A percentile compares a stretch with the other conserved stretches of the same genome.
Conservation (phyloP, 2,329 filamentous ascomycete genomes). For the Ophiobolus disseminans region DNA sequence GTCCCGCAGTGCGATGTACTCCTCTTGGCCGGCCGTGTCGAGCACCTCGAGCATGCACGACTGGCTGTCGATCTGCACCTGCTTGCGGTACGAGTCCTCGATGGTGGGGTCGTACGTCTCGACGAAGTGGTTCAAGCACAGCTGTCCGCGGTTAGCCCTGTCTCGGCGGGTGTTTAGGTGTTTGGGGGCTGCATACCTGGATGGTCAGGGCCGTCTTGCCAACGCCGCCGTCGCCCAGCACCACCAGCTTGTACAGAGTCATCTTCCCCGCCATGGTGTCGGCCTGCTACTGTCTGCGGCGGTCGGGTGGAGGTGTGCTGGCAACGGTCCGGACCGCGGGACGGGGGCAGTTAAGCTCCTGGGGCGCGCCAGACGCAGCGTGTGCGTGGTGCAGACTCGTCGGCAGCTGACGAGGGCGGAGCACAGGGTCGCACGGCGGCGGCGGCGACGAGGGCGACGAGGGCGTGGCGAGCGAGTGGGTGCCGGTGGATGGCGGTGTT, state of each 20-base stretch:
- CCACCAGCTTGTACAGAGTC: constrained; percentile 95
- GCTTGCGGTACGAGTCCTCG: constrained; percentile 72
- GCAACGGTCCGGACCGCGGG: constrained; percentile 4
- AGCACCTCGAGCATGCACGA: constrained; percentile 97
- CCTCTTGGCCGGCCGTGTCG: constrained; percentile 97
- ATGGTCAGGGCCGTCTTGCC: constrained; percentile 95
- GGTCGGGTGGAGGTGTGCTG: constrained; percentile 5
- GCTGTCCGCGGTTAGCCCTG: constrained; percentile 57
- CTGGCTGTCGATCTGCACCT: constrained; percentile 86
- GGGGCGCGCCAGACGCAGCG: constrained; percentile 2
- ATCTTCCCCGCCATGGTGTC: constrained; percentile 84
- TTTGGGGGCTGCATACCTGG: constrained; percentile 67
- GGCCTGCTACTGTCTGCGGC: constrained; percentile 12
- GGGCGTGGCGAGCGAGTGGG: constrained; percentile 30
- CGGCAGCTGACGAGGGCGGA: constrained; percentile 33
- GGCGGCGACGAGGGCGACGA: constrained; percentile 26
- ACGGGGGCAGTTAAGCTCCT: constrained; percentile 9
- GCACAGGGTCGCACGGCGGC: constrained; percentile 32
- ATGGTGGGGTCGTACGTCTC: constrained; percentile 81
- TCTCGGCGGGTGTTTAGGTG: constrained; percentile 57
- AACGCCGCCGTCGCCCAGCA: constrained; percentile 91
- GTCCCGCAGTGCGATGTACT: constrained; percentile 94
- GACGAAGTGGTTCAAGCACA: constrained; percentile 97
- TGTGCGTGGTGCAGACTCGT: constrained; percentile 14
- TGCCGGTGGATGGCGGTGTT: not conserved